phyloP scores from a whole-genome alignment of 2,329 filamentous ascomycete genomes.

The Sporothrix phasma region DNA sequence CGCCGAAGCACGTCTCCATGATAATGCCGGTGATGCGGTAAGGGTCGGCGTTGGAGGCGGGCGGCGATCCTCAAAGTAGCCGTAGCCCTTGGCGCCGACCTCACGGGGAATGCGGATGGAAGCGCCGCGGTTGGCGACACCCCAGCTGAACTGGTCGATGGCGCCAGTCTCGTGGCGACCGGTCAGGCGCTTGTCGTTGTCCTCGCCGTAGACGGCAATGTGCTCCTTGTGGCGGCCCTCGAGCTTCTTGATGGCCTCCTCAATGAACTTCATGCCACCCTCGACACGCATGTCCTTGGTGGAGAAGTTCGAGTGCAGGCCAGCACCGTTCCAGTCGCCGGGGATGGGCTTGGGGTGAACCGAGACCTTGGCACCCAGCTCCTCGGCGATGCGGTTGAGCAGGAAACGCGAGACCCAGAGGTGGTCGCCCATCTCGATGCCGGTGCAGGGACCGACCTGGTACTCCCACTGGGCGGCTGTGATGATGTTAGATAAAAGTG shows the following conservation, averaged over 20 bases:
- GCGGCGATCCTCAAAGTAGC: constrained; percentile 46
- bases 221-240: constrained; percentile 69
- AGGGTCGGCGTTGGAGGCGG: constrained; percentile 68
- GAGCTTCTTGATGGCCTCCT: constrained; percentile 74
- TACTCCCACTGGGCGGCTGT: constrained; percentile 21
- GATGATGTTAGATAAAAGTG: not conserved
- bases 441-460: constrained; percentile 21
- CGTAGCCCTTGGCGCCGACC: constrained; percentile 68
- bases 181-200: constrained; percentile 89
- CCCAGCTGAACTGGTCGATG: constrained; percentile 89
- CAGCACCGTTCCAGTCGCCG: constrained; percentile 80
- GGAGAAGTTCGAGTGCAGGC: constrained; percentile 79
- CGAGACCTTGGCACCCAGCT: constrained; percentile 92
- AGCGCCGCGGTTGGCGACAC: constrained; percentile 90
- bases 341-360: constrained; percentile 92
- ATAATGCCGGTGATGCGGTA: constrained; percentile 51
- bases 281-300: constrained; percentile 80
- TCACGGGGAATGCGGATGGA: constrained; percentile 70
- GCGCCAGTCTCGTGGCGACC: constrained; percentile 88
- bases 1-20: constrained; percentile 25
- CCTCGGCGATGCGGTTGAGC: constrained; percentile 69
- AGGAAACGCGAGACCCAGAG: constrained; percentile 91
- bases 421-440: constrained; percentile 64
- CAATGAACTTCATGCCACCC: constrained; percentile 92
- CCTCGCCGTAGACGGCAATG: constrained; percentile 87